phyloP scores from a whole-genome alignment of 768 basidiomycete species.

The Calvatia gigantea region DNA sequence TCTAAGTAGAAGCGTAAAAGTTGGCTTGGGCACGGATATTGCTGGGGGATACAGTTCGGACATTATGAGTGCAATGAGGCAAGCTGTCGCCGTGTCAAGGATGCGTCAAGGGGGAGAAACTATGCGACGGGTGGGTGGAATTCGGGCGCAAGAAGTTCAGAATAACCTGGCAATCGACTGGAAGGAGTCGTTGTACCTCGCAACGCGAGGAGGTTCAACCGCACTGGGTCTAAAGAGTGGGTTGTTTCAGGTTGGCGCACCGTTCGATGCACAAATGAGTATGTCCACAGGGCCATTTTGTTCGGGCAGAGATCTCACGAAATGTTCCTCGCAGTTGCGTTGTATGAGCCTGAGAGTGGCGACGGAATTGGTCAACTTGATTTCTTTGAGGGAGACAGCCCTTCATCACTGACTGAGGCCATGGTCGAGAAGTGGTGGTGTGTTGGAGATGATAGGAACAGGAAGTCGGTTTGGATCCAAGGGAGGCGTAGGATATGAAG shows the following conservation, averaged over 20 bases:
- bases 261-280: conserved; percentile 80
- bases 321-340: conserved; percentile 31
- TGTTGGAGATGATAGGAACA: conserved; percentile 67
- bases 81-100: conserved; percentile 68
- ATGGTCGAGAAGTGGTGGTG: conserved; percentile 92
- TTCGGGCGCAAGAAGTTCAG: conserved; percentile 5
- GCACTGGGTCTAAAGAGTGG: conserved; percentile 63
- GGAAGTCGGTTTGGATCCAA: conserved; percentile 72
- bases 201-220: conserved; percentile 73
- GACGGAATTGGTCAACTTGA: conserved; percentile 64
- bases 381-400: conserved; percentile 47
- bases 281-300: conserved; percentile 24
- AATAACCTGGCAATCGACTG: conserved; percentile 58
- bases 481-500: conserved; percentile 29
- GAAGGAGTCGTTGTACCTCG: conserved; percentile 79
- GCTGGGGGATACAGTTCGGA: conserved; percentile 83
- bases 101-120: conserved; percentile 55
- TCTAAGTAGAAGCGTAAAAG: conserved; percentile 52
- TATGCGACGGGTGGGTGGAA: conserved; percentile 18
- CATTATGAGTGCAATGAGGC: conserved; percentile 78
- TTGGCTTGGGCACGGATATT: conserved; percentile 84
- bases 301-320: conserved; percentile 4
- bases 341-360: conserved; percentile 38
- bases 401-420: conserved; percentile 31
- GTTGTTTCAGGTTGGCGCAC: conserved; percentile 53